Percentiles rank a stretch among this genome's conserved stretches.
phyloP scores from a whole-genome alignment of 495 filamentous ascomycete genomes.

The Penicillium crystallinum region DNA sequence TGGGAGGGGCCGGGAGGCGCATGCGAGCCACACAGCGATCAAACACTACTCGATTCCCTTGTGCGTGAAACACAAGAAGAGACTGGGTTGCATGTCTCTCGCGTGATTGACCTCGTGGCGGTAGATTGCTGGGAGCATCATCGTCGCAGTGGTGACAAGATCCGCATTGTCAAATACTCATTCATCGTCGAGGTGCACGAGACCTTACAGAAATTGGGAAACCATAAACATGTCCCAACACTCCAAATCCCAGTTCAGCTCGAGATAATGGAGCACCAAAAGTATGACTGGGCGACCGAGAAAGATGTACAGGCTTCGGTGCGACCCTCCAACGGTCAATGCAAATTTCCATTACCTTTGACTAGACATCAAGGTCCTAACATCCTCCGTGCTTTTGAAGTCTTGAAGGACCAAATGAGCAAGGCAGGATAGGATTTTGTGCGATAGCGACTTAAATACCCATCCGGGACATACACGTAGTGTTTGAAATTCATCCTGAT shows the following conservation, averaged over 20 bases:
- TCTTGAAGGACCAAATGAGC: background rate
- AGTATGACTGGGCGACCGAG: constrained; percentile 40
- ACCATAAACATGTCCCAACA: constrained; percentile 4
- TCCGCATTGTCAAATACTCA: constrained; percentile 27
- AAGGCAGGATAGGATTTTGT: background rate
- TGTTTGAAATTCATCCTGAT: too few species aligned
- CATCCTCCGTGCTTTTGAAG: constrained; percentile 17
- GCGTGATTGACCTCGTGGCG: constrained; percentile 39
- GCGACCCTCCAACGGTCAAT: constrained; percentile 4
- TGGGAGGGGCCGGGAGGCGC: constrained; percentile 60
- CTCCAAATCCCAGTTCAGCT: constrained; percentile 30
- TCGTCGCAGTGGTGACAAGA: constrained; percentile 8
- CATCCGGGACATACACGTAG: too few species aligned
- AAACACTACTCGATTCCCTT: constrained; percentile 48
- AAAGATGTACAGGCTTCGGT: constrained; percentile 28
- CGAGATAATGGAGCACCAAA: constrained; percentile 42
- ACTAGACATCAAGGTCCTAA: constrained; percentile 10
- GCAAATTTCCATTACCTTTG: constrained; percentile 1
- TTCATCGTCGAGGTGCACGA: constrained; percentile 39
- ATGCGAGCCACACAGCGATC: constrained; percentile 38
- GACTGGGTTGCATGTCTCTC: constrained; percentile 47
- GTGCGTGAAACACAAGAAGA: constrained; percentile 57
- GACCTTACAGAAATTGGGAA: background rate
- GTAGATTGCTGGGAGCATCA: constrained; percentile 29
- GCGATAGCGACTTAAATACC: too few species aligned